Evolutionary conservation across 805 yeast species (phyloP).

Genomic region (Debaryomyces prosopidis): DNA sequence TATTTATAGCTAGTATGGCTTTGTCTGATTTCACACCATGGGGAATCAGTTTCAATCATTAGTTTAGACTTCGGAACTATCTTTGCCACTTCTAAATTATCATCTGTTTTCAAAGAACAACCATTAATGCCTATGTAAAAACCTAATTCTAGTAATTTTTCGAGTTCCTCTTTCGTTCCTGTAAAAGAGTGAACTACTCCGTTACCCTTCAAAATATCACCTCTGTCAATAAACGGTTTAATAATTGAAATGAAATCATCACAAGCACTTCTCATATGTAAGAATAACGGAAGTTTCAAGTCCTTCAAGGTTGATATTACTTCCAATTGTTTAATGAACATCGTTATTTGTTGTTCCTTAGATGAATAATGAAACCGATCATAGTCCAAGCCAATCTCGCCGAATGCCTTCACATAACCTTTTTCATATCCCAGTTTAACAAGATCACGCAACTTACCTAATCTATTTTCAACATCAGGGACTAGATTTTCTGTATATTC

Average conservation of each 20-base stretch:
- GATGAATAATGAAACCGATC: conserved; percentile 82
- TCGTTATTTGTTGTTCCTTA: conserved; percentile 61
- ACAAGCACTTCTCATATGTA: conserved; percentile 87
- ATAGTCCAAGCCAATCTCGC: conserved; percentile 94
- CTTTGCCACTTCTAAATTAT: conserved; percentile 65
- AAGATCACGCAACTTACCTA: conserved; percentile 50
- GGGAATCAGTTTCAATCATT: conserved; percentile 93
- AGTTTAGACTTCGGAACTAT: conserved; percentile 69
- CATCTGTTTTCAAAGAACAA: conserved; percentile 80
- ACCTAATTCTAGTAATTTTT: conserved; percentile 54
- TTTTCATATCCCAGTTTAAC: conserved; percentile 46
- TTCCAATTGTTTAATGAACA: conserved; percentile 74
- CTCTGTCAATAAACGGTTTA: conserved; percentile 56
- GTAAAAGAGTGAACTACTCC: conserved; percentile 98
- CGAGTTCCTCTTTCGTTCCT: conserved; percentile 68
- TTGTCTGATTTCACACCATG: conserved; percentile 95
- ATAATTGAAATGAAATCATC: conserved; percentile 72
- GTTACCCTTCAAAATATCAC: conserved; percentile 40
- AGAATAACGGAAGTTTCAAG: conserved; percentile 70
- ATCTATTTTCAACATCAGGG: conserved; percentile 39
- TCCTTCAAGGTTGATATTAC: conserved; percentile 44
- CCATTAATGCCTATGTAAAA: conserved; percentile 87
- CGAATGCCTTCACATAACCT: conserved; percentile 76
- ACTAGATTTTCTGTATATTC: conserved; percentile 35
- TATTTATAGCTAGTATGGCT: conserved; percentile 73